These are phyloP conservation scores for Didymella pomorum DNA, from an alignment of 2,329 filamentous ascomycete genomes.

Conservation along the genomic window DNA sequence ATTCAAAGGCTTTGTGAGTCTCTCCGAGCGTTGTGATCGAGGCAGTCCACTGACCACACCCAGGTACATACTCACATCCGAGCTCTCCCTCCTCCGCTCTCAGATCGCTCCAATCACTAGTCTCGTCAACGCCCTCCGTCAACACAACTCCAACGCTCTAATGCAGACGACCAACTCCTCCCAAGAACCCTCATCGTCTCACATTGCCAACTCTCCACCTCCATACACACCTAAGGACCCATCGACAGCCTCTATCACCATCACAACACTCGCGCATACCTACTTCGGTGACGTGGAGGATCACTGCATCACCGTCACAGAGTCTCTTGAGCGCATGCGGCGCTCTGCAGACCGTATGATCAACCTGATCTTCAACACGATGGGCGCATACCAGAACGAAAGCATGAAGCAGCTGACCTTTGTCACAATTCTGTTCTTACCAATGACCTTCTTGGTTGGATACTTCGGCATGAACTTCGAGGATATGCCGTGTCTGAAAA, in stretches of 20 bases:
- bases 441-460: constrained; percentile 83
- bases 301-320: constrained; percentile 83
- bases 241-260: constrained; percentile 68
- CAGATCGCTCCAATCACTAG: constrained; percentile 84
- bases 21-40: no score
- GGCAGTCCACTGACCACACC: not conserved
- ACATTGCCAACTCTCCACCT: constrained; percentile 17
- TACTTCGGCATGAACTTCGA: constrained; percentile 70
- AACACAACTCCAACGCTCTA: constrained; percentile 65
- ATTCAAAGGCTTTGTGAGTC: constrained; percentile 66
- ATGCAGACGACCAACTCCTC: constrained; percentile 43
- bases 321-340: constrained; percentile 81
- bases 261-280: constrained; percentile 80
- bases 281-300: constrained; percentile 91
- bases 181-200: constrained; percentile 15
- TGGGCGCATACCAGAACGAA: constrained; percentile 86
- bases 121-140: constrained; percentile 84
- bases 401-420: constrained; percentile 88
- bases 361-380: constrained; percentile 90
- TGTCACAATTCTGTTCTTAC: constrained; percentile 88
- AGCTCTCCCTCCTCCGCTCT: constrained; percentile 82
- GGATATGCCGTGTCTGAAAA: constrained; percentile 56
- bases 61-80: constrained; percentile 79
- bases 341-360: constrained; percentile 78
- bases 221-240: constrained; percentile 35